Conservation (phyloP, 208 protist genomes). For the Plasmodiophora brassicae region DNA sequence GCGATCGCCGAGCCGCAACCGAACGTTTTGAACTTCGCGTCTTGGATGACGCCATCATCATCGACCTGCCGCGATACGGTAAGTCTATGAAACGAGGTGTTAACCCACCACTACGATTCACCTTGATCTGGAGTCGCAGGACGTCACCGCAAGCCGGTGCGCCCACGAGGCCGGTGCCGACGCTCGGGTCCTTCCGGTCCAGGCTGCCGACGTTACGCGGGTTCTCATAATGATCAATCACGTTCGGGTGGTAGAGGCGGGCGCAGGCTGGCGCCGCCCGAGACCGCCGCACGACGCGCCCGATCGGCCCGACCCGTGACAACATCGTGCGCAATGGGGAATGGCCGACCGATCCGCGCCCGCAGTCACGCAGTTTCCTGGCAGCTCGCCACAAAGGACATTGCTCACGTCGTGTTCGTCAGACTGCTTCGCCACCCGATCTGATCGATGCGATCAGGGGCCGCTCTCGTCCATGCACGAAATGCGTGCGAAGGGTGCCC, state of each 20-base stretch:
- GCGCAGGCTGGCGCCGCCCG: background rate
- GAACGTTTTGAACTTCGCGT: slow-evolving; percentile 81
- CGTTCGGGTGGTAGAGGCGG: slow-evolving; percentile 80
- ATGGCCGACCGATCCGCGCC: too few species aligned
- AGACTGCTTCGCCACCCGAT: too few species aligned
- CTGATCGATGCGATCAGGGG: too few species aligned
- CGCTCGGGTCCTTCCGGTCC: slow-evolving; percentile 82
- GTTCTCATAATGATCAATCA: slow-evolving; percentile 98
- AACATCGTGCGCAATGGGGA: too few species aligned
- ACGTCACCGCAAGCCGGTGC: slow-evolving; percentile 97
- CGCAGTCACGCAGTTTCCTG: too few species aligned
- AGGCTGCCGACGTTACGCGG: slow-evolving; percentile 95
- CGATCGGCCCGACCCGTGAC: too few species aligned
- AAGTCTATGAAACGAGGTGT: background rate
- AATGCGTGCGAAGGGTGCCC: too few species aligned
- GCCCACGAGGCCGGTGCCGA: slow-evolving; percentile 96
- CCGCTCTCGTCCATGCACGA: too few species aligned
- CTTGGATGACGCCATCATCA: slow-evolving; percentile 56
- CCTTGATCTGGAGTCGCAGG: slow-evolving; percentile 93
- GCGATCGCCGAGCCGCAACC: slow-evolving; percentile 98
- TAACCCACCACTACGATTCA: slow-evolving; percentile 79
- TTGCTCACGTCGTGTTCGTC: too few species aligned
- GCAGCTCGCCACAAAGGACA: too few species aligned
- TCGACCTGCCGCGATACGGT: slow-evolving; percentile 55
- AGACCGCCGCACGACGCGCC: background rate